A percentile compares a stretch with the other conserved stretches of the same genome.
Conservation (phyloP, 768 basidiomycete genomes). For the Ramaria sp. region DNA sequence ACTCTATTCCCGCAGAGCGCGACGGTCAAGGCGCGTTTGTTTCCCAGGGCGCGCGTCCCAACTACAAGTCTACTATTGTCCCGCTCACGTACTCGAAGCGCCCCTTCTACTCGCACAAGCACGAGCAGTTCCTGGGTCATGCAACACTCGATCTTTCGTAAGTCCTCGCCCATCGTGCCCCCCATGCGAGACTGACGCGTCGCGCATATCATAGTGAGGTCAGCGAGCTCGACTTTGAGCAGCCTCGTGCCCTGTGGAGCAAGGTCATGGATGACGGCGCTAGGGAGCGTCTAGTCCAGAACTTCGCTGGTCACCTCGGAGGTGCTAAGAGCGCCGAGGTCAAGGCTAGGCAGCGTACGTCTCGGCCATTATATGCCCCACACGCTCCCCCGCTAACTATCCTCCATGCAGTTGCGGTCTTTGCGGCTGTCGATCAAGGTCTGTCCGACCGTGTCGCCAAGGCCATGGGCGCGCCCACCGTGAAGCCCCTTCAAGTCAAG, state of each 20-base stretch:
- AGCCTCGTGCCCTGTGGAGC: conserved; percentile 59
- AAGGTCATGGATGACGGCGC: conserved; percentile 57
- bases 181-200: neutral
- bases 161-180: neutral
- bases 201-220: conserved; percentile 39
- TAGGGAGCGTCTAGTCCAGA: conserved; percentile 52
- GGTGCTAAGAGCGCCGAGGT: conserved; percentile 49
- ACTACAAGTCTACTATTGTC: conserved; percentile 73
- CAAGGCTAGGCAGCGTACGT: conserved; percentile 58
- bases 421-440: conserved; percentile 66
- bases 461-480: conserved; percentile 49
- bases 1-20: conserved; percentile 33
- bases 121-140: conserved; percentile 69
- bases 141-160: conserved; percentile 48
- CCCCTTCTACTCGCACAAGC: conserved; percentile 32
- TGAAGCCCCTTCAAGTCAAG: conserved; percentile 51
- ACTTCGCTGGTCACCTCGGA: conserved; percentile 54
- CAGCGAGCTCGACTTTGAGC: conserved; percentile 81
- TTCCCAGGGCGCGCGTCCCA: conserved; percentile 78
- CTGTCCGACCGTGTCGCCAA: conserved; percentile 72
- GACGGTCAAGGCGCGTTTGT: conserved; percentile 60
- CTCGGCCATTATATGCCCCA: neutral
- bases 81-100: conserved; percentile 53
- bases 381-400: neutral
- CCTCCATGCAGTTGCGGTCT: conserved; percentile 49